A percentile compares a stretch with the other conserved stretches of the same genome.
Evolutionary conservation across 352 stramenopile species (phyloP).

Genomic region (Globisporangium paroecandrum): DNA sequence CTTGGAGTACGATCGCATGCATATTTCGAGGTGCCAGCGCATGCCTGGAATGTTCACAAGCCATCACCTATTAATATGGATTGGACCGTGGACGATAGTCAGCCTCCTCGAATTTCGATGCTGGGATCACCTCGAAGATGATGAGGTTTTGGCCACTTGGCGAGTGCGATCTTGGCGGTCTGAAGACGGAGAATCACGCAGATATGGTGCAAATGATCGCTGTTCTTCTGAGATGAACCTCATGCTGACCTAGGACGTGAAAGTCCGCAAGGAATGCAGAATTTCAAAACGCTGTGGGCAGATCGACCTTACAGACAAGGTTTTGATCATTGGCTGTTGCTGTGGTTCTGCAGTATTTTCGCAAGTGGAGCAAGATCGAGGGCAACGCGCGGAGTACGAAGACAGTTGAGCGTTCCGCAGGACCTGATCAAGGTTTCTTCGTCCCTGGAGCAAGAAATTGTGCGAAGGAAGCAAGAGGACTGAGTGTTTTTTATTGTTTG

Average conservation of each 20-base stretch:
- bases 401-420: background rate
- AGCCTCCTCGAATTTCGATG: background rate
- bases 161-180: background rate
- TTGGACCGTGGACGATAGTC: background rate
- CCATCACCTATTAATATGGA: conserved; percentile 1
- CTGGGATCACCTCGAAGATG: background rate
- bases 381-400: background rate
- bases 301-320: no score
- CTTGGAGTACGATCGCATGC: background rate
- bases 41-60: background rate
- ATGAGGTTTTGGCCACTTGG: background rate
- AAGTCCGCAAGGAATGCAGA: background rate
- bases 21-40: background rate
- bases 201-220: background rate
- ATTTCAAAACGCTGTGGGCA: background rate
- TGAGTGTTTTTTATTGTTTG: no score
- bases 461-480: no score
- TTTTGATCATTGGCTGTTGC: no score
- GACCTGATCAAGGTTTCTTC: background rate
- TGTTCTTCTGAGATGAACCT: background rate
- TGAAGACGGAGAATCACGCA: background rate
- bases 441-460: no score
- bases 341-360: background rate
- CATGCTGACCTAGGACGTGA: background rate
- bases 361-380: background rate